A percentile compares a stretch with the other conserved stretches of the same genome.
phyloP scores from a whole-genome alignment of 768 basidiomycete species.

The Exidia glandulosa region DNA sequence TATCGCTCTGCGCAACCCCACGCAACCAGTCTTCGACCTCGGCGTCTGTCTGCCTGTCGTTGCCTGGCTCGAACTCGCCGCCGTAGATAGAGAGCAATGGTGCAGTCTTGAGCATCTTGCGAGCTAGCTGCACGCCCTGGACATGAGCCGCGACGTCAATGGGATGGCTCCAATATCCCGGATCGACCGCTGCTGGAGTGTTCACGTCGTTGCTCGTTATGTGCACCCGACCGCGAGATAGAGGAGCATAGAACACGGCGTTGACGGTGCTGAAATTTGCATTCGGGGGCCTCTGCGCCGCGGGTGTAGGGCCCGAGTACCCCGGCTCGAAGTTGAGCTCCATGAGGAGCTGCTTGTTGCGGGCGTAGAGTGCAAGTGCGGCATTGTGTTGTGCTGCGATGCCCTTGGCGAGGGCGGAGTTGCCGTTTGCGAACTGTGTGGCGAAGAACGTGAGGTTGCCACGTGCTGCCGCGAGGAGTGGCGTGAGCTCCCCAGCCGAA shows the following conservation, averaged over 20 bases:
- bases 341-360: slow-evolving; percentile 2
- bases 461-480: neutral
- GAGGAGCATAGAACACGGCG: slow-evolving; percentile 5
- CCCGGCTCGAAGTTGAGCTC: slow-evolving; percentile 7
- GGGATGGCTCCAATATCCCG: slow-evolving; percentile 19
- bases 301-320: slow-evolving; percentile 5
- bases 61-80: slow-evolving; percentile 29
- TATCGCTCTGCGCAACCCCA: slow-evolving; percentile 16
- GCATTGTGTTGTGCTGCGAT: slow-evolving; percentile 2
- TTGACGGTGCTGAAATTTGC: slow-evolving; percentile 6
- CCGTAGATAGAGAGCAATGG: slow-evolving; percentile 9
- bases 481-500: neutral
- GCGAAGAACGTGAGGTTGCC: neutral
- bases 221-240: slow-evolving; percentile 6
- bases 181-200: slow-evolving; percentile 26
- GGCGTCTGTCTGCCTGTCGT: slow-evolving; percentile 38
- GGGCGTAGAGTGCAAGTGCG: slow-evolving; percentile 3
- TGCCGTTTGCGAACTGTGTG: slow-evolving; percentile 4
- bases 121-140: slow-evolving; percentile 4
- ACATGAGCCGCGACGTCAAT: slow-evolving; percentile 5
- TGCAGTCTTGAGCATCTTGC: slow-evolving; percentile 14
- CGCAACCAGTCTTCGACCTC: slow-evolving; percentile 40
- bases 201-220: slow-evolving; percentile 22
- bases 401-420: slow-evolving; percentile 5
- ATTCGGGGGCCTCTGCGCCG: neutral